phyloP scores from a whole-genome alignment of 2,329 filamentous ascomycete species.

The Aureobasidium sp. region DNA sequence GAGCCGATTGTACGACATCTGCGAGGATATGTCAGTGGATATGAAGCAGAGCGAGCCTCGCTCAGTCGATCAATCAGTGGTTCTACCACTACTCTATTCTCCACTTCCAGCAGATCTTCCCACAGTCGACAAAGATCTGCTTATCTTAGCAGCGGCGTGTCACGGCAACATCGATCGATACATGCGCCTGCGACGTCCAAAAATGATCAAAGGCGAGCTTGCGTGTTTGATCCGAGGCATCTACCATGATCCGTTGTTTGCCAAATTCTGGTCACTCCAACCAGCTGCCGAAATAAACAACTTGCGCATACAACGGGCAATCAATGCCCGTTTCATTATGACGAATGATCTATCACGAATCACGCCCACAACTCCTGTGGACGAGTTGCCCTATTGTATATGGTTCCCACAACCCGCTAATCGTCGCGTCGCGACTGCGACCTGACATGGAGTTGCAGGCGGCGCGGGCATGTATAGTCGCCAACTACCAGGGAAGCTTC shows the following conservation, averaged over 20 bases:
- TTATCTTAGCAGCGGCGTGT: constrained; percentile 44
- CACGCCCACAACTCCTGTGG: constrained; percentile 4
- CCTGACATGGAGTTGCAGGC: constrained; percentile 14
- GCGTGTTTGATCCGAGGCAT: constrained; percentile 38
- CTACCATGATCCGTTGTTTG: constrained; percentile 44
- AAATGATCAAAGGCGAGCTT: constrained; percentile 30
- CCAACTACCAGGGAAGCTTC: constrained; percentile 10
- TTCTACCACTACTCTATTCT: constrained; percentile 17
- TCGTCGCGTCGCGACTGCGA: not conserved
- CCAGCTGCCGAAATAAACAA: not conserved
- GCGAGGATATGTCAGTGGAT: constrained; percentile 1
- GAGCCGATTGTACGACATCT: not conserved
- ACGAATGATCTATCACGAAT: constrained; percentile 32
- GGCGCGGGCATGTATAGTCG: constrained; percentile 18
- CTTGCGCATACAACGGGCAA: constrained; percentile 25
- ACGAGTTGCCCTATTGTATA: constrained; percentile 18
- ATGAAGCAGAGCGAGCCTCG: constrained; percentile 7
- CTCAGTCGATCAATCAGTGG: constrained; percentile 17
- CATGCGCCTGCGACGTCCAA: constrained; percentile 36
- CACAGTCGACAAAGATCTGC: constrained; percentile 40
- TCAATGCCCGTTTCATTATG: constrained; percentile 37
- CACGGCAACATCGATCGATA: constrained; percentile 47
- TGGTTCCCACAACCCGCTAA: constrained; percentile 12
- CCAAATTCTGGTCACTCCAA: constrained; percentile 35
- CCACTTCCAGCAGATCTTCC: constrained; percentile 44